Conservation (phyloP, 1,284 basidiomycete species). For the Ustilago shanxiensis region DNA sequence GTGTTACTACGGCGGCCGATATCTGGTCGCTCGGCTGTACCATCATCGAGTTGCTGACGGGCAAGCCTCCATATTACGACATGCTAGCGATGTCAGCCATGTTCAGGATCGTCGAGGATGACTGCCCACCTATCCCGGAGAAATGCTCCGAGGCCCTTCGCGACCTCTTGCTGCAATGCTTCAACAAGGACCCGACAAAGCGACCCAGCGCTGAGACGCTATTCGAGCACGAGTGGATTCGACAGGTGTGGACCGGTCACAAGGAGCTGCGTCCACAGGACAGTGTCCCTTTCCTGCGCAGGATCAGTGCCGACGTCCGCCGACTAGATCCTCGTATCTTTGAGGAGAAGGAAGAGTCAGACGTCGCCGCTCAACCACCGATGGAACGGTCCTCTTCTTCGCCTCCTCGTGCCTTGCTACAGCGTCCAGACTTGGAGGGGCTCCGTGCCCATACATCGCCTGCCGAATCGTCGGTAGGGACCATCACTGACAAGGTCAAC, state of each 20-base stretch:
- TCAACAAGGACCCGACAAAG: slow-evolving; percentile 84
- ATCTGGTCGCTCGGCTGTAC: slow-evolving; percentile 96
- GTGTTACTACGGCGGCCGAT: slow-evolving; percentile 75
- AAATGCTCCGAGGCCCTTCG: slow-evolving; percentile 79
- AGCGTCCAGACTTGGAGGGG: slow-evolving; percentile 29
- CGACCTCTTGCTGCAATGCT: slow-evolving; percentile 85
- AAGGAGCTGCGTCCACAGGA: slow-evolving; percentile 80
- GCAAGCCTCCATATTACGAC: slow-evolving; percentile 89
- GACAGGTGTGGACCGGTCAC: slow-evolving; percentile 80
- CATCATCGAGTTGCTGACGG: slow-evolving; percentile 90
- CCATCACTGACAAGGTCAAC: slow-evolving; percentile 19
- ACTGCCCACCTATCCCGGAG: slow-evolving; percentile 85
- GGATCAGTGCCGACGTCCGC: slow-evolving; percentile 86
- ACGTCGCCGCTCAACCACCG: slow-evolving; percentile 15
- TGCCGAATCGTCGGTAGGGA: slow-evolving; percentile 24
- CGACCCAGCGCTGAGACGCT: slow-evolving; percentile 85
- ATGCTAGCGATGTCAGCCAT: slow-evolving; percentile 73
- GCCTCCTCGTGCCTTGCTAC: slow-evolving; percentile 33
- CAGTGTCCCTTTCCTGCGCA: slow-evolving; percentile 90
- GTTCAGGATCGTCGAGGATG: slow-evolving; percentile 94
- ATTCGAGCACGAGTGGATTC: slow-evolving; percentile 91
- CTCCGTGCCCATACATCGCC: slow-evolving; percentile 46
- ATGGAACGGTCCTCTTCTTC: slow-evolving; percentile 55
- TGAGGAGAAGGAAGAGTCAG: slow-evolving; percentile 18
- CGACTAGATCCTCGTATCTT: slow-evolving; percentile 71